A percentile compares a stretch with the other conserved stretches of the same genome.
These are phyloP conservation scores for Adansonia madagascariensis DNA, from an alignment of 441 rosid species.

Conservation along the genomic window DNA sequence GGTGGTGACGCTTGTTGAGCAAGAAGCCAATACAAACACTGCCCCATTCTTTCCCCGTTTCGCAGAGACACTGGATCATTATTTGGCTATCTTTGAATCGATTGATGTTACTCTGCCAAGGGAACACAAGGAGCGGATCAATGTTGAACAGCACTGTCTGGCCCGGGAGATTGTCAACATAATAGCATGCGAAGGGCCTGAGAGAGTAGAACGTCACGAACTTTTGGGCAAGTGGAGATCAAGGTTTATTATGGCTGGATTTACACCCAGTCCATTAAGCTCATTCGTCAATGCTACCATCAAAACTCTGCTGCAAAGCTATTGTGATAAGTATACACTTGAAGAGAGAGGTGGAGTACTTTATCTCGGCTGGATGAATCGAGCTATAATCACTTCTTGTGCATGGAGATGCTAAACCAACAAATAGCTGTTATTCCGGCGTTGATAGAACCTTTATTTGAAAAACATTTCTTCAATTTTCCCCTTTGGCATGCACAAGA, in stretches of 20 bases:
- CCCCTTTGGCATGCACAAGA: background rate
- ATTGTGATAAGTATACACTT: constrained; percentile 66
- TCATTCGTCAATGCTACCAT: constrained; percentile 72
- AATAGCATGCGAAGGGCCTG: constrained; percentile 87
- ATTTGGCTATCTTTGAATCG: constrained; percentile 76
- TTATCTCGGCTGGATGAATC: constrained; percentile 91
- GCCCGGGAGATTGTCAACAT: constrained; percentile 92
- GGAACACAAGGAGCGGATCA: constrained; percentile 80
- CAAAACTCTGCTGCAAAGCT: constrained; percentile 61
- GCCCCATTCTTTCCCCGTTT: constrained; percentile 77
- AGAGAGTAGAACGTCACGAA: constrained; percentile 92
- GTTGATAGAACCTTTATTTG: constrained; percentile 11
- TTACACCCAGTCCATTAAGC: constrained; percentile 69
- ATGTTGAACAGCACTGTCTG: constrained; percentile 92
- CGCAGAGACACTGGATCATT: constrained; percentile 65
- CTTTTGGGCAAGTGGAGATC: constrained; percentile 82
- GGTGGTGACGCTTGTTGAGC: constrained; percentile 89
- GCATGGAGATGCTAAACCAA: constrained; percentile 70
- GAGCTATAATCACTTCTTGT: constrained; percentile 61
- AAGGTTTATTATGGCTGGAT: constrained; percentile 85
- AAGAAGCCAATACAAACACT: constrained; percentile 84
- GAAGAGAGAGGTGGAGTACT: constrained; percentile 80
- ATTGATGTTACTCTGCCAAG: constrained; percentile 74
- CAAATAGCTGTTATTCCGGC: background rate
- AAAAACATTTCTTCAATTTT: background rate